Evolutionary conservation across 2,329 filamentous ascomycete species (phyloP), one percentile per base, ranked within the genome.

Genomic region (Chaetomium globosum): DNA sequence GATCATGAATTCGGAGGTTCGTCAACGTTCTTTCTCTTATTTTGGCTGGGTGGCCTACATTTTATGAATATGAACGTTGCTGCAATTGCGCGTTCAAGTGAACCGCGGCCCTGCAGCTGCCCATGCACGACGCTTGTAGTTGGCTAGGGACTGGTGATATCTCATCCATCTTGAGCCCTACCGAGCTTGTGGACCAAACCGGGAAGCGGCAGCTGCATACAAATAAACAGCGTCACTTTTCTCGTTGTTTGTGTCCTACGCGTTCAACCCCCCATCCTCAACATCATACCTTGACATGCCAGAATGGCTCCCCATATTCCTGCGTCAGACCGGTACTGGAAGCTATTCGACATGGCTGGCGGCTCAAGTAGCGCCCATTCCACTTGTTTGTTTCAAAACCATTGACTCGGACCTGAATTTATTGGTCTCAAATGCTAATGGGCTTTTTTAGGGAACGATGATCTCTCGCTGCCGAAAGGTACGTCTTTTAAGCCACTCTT

Each of bases 381-480:
- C 31, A 59, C 5, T 58, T 52, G 19, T 16, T 12, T 33, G 21
- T 10, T 58, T 31, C 13, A 1, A 21, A 30, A n/a, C 16, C 21
- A 6, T 36, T n/a, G 52, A 39, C 8, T 53, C 19, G n/a, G 2
- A 12, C 4, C 1, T 56, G 33, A 36, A 19, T 13, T 39, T 53
- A 2, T 19, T 48, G 28, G 4, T 28, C 13, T 6, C 1, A n/a
- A 21, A 55, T 48, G 54, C 79, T 81, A 71, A 82, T 26, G 26
- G 77, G 9, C 65, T 54, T 48, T 6, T 30, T 66, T 56, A 88
- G 86, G 78, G 60, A 87, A 84, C 69, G 86, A 89, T 72, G 86
- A 89, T 70, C 75, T 89, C 69, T 88, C 85, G 56, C 79, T 89
- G 23, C 86, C 86, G 31, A 89, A 89, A 79, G 86, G 85, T 87